Evolutionary conservation across 208 protist species (phyloP).

Genomic region (Leishmania tarentolae): DNA sequence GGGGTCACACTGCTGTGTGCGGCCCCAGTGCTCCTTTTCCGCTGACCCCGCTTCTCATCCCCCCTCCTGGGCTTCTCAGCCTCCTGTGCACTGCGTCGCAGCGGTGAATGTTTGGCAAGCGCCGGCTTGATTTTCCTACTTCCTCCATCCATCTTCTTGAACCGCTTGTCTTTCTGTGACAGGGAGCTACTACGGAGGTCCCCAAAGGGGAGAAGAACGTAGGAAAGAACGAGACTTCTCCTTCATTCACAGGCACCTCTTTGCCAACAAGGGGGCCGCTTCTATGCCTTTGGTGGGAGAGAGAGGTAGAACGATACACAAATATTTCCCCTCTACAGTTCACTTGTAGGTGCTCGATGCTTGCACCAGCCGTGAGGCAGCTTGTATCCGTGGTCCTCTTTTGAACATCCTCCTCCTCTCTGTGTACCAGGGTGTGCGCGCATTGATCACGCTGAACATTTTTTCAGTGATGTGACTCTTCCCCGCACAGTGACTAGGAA

Average conservation of each 20-base stretch:
- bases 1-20: neutral
- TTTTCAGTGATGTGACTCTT: conserved; percentile 26
- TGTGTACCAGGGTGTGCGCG: conserved; percentile 21
- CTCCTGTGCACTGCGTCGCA: neutral
- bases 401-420: neutral
- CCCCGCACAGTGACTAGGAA: conserved; percentile 29
- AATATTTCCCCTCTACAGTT: neutral
- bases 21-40: neutral
- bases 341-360: neutral
- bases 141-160: neutral
- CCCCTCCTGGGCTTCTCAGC: neutral
- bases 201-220: neutral
- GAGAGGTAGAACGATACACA: neutral
- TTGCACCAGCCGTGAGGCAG: neutral
- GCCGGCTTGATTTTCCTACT: neutral
- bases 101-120: neutral
- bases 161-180: neutral
- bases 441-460: conserved; percentile 14
- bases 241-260: neutral
- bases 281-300: neutral
- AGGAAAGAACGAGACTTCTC: neutral
- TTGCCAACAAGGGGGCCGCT: neutral
- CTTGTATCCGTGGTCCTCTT: neutral
- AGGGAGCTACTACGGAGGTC: conserved; percentile 2
- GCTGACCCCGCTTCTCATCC: neutral